A percentile compares a stretch with the other conserved stretches of the same genome.
phyloP scores from a whole-genome alignment of 345 rosid genomes.

The Corchorus olitorius region DNA sequence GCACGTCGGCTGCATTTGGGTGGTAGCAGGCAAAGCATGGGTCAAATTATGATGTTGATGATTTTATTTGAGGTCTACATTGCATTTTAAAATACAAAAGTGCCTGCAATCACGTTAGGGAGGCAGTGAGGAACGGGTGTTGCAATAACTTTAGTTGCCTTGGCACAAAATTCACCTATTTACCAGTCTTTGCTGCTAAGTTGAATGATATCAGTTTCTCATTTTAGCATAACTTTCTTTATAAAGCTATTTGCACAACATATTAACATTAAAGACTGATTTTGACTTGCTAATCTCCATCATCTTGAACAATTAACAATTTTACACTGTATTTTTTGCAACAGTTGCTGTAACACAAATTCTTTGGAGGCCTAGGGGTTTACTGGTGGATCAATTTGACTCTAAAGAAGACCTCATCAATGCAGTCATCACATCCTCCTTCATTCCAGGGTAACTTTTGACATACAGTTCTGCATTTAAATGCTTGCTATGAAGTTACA shows the following conservation, averaged over 20 bases:
- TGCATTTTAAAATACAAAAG: neutral
- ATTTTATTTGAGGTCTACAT: neutral
- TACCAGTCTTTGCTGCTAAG: neutral
- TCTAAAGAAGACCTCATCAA: slow-evolving; percentile 87
- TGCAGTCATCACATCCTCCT: slow-evolving; percentile 89
- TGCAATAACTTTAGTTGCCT: neutral
- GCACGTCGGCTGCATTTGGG: neutral
- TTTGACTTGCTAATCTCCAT: slow-evolving; percentile 9
- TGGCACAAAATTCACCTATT: neutral
- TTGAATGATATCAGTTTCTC: neutral
- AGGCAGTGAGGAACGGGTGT: neutral
- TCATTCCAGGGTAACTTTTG: slow-evolving; percentile 78
- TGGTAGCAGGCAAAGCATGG: neutral
- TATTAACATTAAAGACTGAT: neutral
- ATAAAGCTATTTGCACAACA: neutral
- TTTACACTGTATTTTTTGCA: slow-evolving; percentile 17
- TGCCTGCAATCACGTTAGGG: neutral
- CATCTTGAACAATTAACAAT: slow-evolving; percentile 14
- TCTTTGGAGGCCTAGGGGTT: slow-evolving; percentile 86
- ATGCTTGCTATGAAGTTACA: slow-evolving; percentile 19
- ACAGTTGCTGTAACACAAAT: slow-evolving; percentile 98
- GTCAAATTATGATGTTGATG: neutral
- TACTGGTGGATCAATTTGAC: slow-evolving; percentile 92
- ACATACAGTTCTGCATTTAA: slow-evolving; percentile 9
- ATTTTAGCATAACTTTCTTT: neutral